Conservation (phyloP, 2,329 filamentous ascomycete genomes). For the Gnomoniopsis smithogilvyi region DNA sequence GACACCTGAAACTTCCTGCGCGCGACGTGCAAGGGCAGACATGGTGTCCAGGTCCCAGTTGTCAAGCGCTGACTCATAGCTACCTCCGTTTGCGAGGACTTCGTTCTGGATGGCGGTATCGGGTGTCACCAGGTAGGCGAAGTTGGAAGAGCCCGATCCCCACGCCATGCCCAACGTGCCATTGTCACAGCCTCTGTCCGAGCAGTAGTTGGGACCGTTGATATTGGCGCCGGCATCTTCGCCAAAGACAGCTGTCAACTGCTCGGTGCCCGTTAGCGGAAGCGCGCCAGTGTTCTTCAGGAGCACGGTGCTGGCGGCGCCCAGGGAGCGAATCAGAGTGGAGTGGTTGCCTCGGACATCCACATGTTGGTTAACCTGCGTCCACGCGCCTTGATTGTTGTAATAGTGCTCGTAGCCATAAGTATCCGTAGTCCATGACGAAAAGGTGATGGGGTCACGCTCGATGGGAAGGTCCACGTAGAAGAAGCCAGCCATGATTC, state of each 20-base stretch:
- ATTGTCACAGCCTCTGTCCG: constrained; percentile 76
- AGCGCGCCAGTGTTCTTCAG: constrained; percentile 60
- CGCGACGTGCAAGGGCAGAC: constrained; percentile 25
- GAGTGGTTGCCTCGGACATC: constrained; percentile 53
- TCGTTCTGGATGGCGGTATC: constrained; percentile 46
- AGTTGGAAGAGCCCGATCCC: constrained; percentile 82
- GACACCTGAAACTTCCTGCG: constrained; percentile 61
- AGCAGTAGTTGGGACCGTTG: constrained; percentile 71
- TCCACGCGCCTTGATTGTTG: constrained; percentile 44
- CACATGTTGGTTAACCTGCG: constrained; percentile 61
- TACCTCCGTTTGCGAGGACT: constrained; percentile 58
- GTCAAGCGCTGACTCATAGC: constrained; percentile 46
- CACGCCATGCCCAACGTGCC: constrained; percentile 81
- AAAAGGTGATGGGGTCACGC: constrained; percentile 56
- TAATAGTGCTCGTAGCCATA: constrained; percentile 52
- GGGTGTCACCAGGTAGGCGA: constrained; percentile 76
- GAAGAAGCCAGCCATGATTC: constrained; percentile 45
- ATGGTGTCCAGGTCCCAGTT: constrained; percentile 48
- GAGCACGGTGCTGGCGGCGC: constrained; percentile 54
- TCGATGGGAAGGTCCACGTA: constrained; percentile 21
- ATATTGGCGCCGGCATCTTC: constrained; percentile 62
- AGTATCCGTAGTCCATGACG: constrained; percentile 64
- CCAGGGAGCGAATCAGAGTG: constrained; percentile 47
- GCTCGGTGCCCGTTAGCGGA: constrained; percentile 40
- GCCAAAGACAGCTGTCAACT: constrained; percentile 64